Conservation (phyloP, 345 rosid species). For the Hirschfeldia incana region DNA sequence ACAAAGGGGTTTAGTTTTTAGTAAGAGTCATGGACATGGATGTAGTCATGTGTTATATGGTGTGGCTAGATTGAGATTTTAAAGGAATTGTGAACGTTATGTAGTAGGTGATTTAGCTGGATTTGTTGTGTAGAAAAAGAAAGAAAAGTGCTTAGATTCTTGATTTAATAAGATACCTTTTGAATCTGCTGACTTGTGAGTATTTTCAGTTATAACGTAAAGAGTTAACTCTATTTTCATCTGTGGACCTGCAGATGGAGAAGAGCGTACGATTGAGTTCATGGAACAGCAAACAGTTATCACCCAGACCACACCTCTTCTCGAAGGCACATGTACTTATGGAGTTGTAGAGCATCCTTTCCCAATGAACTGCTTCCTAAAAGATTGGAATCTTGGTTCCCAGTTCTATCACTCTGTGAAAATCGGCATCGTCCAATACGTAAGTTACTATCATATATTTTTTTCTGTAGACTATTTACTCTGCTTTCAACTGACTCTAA, state of each 20-base stretch:
- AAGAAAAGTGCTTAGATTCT: not conserved
- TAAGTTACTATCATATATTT: slow-evolving; percentile 43
- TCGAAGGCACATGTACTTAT: slow-evolving; percentile 77
- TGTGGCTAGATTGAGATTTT: not conserved
- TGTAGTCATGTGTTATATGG: slow-evolving; percentile 8
- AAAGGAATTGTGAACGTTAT: not conserved
- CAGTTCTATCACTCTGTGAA: slow-evolving; percentile 91
- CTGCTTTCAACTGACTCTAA: slow-evolving; percentile 7
- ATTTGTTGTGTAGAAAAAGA: too few species aligned
- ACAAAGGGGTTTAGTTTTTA: not conserved
- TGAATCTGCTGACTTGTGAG: not conserved
- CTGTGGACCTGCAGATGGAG: slow-evolving; percentile 61
- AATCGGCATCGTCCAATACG: slow-evolving; percentile 98
- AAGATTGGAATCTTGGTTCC: slow-evolving; percentile 89
- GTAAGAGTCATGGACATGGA: not conserved
- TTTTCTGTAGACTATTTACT: not conserved
- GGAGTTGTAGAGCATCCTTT: slow-evolving; percentile 98
- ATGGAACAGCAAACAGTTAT: slow-evolving; percentile 81
- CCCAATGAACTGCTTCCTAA: slow-evolving; percentile 71
- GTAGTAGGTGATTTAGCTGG: not conserved
- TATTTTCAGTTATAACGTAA: not conserved
- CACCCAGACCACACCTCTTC: slow-evolving; percentile 70
- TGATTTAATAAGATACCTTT: not conserved
- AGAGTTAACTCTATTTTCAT: not conserved
- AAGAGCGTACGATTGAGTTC: slow-evolving; percentile 83